Evolutionary conservation across 2,329 filamentous ascomycete genomes (phyloP).

Genomic region (Colletotrichum cordylinicola): DNA sequence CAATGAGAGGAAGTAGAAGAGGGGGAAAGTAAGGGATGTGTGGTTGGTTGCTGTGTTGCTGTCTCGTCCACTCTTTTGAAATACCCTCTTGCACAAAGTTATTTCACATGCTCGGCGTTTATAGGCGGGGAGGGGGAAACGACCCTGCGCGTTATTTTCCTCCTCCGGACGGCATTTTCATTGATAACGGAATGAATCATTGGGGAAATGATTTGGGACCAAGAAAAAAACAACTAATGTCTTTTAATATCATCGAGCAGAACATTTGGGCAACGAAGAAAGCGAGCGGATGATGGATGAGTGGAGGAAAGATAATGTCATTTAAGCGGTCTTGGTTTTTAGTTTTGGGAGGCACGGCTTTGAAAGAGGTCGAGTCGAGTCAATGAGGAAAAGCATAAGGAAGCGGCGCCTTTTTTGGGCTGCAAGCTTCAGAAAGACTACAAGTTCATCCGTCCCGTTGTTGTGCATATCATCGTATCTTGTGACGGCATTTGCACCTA

Average conservation of each 20-base stretch:
- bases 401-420: neutral
- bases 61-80: constrained; percentile 15
- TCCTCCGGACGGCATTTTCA: neutral
- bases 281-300: neutral
- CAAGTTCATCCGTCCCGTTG: neutral
- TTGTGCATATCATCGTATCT: neutral
- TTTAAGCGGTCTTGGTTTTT: neutral
- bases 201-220: neutral
- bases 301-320: neutral
- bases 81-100: constrained; percentile 18
- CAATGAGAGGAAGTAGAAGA: neutral
- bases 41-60: constrained; percentile 1
- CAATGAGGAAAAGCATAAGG: neutral
- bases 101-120: constrained; percentile 19
- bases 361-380: neutral
- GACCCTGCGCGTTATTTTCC: neutral
- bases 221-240: constrained; percentile 4
- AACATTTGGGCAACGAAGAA: constrained; percentile 1
- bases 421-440: neutral
- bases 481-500: neutral
- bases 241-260: constrained; percentile 8
- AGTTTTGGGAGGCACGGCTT: neutral
- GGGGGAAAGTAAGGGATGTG: too few relatives aligned
- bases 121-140: neutral
- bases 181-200: neutral